Evolutionary conservation across 352 stramenopile genomes (phyloP).

Genomic region (Phytophthora pini): DNA sequence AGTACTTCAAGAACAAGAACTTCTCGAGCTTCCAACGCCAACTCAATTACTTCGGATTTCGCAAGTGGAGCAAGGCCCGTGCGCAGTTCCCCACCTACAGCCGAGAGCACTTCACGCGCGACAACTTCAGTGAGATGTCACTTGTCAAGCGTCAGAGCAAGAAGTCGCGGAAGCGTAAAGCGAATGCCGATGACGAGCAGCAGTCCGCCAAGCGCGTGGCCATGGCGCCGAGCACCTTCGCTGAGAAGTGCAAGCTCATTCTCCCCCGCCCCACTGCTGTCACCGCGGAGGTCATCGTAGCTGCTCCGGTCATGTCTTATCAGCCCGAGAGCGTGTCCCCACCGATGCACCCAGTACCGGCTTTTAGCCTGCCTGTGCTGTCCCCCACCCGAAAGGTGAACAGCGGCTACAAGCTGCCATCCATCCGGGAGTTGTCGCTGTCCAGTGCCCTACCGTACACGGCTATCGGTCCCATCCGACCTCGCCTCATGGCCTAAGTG

Average conservation of each 20-base stretch:
- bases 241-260: conserved; percentile 76
- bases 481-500: conserved; percentile 52
- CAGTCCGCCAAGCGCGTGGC: conserved; percentile 45
- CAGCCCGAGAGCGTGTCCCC: conserved; percentile 23
- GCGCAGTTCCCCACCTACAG: conserved; percentile 80
- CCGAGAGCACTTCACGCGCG: conserved; percentile 82
- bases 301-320: conserved; percentile 13
- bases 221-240: conserved; percentile 27
- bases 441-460: conserved; percentile 32
- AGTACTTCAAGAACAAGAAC: conserved; percentile 97
- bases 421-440: conserved; percentile 58
- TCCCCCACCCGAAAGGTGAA: conserved; percentile 50
- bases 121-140: conserved; percentile 88
- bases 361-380: conserved; percentile 44
- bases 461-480: conserved; percentile 38
- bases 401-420: conserved; percentile 60
- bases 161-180: conserved; percentile 79
- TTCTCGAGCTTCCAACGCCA: conserved; percentile 96
- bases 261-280: conserved; percentile 45
- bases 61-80: conserved; percentile 88
- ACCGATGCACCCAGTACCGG: conserved; percentile 26
- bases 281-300: conserved; percentile 2
- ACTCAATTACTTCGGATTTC: conserved; percentile 96
- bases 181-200: conserved; percentile 39
- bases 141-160: conserved; percentile 90